phyloP scores from a whole-genome alignment of 495 filamentous ascomycete species.

The Aspergillus avenaceus region DNA sequence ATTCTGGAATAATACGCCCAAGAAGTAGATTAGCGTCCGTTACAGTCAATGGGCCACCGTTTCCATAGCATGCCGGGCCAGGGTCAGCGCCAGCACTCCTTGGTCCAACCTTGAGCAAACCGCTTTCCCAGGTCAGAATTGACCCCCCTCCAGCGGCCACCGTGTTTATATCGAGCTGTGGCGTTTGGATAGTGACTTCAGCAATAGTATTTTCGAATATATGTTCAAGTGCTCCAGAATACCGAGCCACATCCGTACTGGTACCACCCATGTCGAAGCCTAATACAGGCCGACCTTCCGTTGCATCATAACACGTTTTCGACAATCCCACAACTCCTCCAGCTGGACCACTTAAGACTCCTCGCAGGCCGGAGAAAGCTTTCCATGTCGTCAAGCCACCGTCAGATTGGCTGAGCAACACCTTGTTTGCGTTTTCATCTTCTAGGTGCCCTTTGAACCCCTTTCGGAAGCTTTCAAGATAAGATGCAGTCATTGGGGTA shows the following conservation, averaged over 20 bases:
- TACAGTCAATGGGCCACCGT: conserved; percentile 82
- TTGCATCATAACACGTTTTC: conserved; percentile 77
- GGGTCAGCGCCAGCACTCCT: conserved; percentile 84
- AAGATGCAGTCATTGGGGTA: conserved; percentile 83
- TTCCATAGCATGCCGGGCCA: conserved; percentile 85
- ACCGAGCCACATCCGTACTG: conserved; percentile 83
- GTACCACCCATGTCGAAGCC: conserved; percentile 96
- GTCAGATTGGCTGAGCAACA: conserved; percentile 44
- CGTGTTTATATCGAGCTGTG: conserved; percentile 92
- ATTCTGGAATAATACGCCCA: conserved; percentile 77
- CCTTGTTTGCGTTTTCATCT: conserved; percentile 31
- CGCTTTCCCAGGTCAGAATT: conserved; percentile 78
- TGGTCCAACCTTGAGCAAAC: conserved; percentile 83
- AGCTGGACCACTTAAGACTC: conserved; percentile 50
- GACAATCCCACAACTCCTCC: conserved; percentile 80
- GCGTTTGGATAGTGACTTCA: conserved; percentile 86
- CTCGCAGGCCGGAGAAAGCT: conserved; percentile 45
- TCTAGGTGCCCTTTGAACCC: conserved; percentile 43
- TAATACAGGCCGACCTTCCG: conserved; percentile 78
- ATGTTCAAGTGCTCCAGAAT: conserved; percentile 83
- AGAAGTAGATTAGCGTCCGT: conserved; percentile 88
- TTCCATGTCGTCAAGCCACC: conserved; percentile 42
- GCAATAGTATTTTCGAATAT: conserved; percentile 93
- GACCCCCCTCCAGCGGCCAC: conserved; percentile 88
- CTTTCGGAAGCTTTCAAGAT: conserved; percentile 72